phyloP scores from a whole-genome alignment of 2,329 filamentous ascomycete species.

The Phialophora chinensis region DNA sequence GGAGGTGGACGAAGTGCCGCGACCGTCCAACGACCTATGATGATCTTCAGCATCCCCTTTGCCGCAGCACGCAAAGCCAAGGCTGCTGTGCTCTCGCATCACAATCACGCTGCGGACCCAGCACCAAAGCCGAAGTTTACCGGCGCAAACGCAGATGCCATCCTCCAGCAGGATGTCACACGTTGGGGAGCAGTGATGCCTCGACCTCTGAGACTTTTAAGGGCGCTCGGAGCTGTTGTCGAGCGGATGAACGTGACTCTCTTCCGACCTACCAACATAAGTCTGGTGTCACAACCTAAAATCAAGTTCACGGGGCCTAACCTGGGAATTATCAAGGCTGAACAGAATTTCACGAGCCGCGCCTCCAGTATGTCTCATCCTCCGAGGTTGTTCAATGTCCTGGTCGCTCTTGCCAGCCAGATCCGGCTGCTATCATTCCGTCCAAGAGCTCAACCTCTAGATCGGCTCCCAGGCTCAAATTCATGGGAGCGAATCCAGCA shows the following conservation, averaged over 20 bases:
- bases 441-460: not conserved
- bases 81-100: not conserved
- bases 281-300: too few species aligned
- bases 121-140: not conserved
- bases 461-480: not conserved
- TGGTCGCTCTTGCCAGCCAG: not conserved
- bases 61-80: not conserved
- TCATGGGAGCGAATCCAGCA: slow-evolving; percentile 5
- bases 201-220: not conserved
- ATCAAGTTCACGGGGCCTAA: slow-evolving; percentile 8
- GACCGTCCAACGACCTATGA: not conserved
- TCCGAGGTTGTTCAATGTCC: not conserved
- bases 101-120: not conserved
- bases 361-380: slow-evolving; percentile 6
- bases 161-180: not conserved
- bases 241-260: too few species aligned
- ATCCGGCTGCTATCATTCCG: not conserved
- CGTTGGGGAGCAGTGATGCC: not conserved
- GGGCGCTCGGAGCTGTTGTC: too few species aligned
- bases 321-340: not conserved
- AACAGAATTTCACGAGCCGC: slow-evolving; percentile 3
- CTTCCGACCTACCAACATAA: too few species aligned
- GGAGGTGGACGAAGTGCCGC: not conserved
- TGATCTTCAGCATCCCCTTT: not conserved
- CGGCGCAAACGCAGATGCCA: not conserved